Base-by-base conservation (phyloP, 1,284 basidiomycete species). In the Ganoderma lingzhi region DNA sequence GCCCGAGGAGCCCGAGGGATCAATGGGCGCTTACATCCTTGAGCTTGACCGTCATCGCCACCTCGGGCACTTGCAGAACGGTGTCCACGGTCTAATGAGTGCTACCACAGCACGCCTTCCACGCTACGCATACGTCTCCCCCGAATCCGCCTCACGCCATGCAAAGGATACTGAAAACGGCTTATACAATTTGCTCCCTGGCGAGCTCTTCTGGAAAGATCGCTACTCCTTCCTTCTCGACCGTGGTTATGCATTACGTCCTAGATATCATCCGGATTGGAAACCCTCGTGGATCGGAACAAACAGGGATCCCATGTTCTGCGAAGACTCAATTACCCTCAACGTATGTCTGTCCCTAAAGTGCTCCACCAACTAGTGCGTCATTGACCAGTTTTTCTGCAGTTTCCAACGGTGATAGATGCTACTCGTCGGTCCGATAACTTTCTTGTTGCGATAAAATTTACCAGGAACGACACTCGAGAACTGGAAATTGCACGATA, bases 381-480 rank as follows among this genome's bases (percentile, higher is more conserved):
- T 53, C 10, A 6, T 19, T 59, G 23, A 17, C 28, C 1, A 39
- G 28, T 60, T 41, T n/a, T 9, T 28, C 23, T 2, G n/a, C 19
- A 72, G 73, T 35, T 48, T 1, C 58, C 39, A 9, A 6, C 67
- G 3, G 64, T 74, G 8, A 68, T 78, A 10, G 79, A 80, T 44
- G 78, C 78, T 0, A 70, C 61, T 2, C 71, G 76, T 5, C 65
- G 53, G 1, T 53, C 53, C 2, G 75, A 79, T 35, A 67, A 70
- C 3, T 30, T n/a, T 4, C 37, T 53, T 0, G 78, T 80, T 5
- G 56, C 74, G 0, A 67, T 79, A 15, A 80, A 79, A 60, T 62
- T 15, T 6, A 65, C 69, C 23, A 19, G 23, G 3, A 51, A 14
- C 0, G 66, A 67, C 1, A 48, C 19, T 1, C 51, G 67, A 10